phyloP scores from a whole-genome alignment of 306 rosid genomes.

The Crotalaria pallida region DNA sequence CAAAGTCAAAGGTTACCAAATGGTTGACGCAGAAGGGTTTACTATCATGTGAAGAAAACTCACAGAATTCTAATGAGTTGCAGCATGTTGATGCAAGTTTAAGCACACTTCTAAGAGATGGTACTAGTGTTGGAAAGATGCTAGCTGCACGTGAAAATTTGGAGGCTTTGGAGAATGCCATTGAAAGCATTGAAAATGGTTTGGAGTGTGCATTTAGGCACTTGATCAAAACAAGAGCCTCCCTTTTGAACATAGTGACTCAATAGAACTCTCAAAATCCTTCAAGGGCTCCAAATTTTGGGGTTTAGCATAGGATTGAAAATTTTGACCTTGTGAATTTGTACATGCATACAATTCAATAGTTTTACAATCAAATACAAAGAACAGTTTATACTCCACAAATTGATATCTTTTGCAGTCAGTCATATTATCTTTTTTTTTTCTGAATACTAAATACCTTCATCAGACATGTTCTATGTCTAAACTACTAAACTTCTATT shows the following conservation, averaged over 20 bases:
- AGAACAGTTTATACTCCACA: neutral
- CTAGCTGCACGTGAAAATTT: slow-evolving; percentile 19
- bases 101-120: slow-evolving; percentile 1
- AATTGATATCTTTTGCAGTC: no score
- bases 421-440: no score
- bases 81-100: slow-evolving; percentile 37
- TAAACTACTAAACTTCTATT: no score
- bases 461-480: no score
- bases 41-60: slow-evolving; percentile 7
- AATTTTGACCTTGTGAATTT: neutral
- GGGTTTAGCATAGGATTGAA: neutral
- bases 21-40: slow-evolving; percentile 43
- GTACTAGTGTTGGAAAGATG: slow-evolving; percentile 28
- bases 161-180: slow-evolving; percentile 45
- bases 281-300: neutral
- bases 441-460: no score
- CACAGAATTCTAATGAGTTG: slow-evolving; percentile 45
- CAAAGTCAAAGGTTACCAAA: slow-evolving; percentile 32
- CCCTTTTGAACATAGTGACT: slow-evolving; percentile 53
- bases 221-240: slow-evolving; percentile 55
- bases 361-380: slow-evolving; percentile 15
- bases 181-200: slow-evolving; percentile 49
- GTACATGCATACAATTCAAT: slow-evolving; percentile 1
- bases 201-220: slow-evolving; percentile 48
- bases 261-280: no score